A percentile compares a stretch with the other conserved stretches of the same genome.
Evolutionary conservation across 805 yeast species (phyloP).

Genomic region (Ogataea saltuana): DNA sequence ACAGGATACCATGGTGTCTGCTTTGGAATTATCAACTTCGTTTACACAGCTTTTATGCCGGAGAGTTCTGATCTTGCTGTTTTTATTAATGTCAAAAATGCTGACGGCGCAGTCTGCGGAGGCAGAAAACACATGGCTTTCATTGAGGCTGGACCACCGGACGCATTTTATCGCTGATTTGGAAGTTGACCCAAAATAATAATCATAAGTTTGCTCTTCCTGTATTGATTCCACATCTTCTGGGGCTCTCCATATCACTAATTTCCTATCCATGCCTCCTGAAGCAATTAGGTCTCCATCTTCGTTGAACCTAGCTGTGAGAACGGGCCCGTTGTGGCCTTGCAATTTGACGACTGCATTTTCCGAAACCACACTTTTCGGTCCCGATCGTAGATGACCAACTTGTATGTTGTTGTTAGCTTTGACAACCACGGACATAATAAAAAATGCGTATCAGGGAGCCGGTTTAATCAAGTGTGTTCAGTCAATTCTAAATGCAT

Average conservation of each 20-base stretch:
- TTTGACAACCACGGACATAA: neutral
- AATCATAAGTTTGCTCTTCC: slow-evolving; percentile 20
- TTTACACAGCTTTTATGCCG: slow-evolving; percentile 47
- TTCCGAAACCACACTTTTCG: no score
- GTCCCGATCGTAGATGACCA: no score
- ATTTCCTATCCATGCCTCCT: slow-evolving; percentile 58
- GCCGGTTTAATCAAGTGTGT: neutral
- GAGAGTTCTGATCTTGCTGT: slow-evolving; percentile 53
- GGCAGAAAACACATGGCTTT: slow-evolving; percentile 45
- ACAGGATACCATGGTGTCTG: slow-evolving; percentile 46
- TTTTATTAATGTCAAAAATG: slow-evolving; percentile 62
- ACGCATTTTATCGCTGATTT: slow-evolving; percentile 65
- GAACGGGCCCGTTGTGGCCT: slow-evolving; percentile 57
- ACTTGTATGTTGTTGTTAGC: no score
- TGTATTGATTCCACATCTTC: slow-evolving; percentile 8
- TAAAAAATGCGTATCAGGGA: neutral
- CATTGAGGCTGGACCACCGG: slow-evolving; percentile 50
- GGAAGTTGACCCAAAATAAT: slow-evolving; percentile 36
- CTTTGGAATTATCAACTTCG: slow-evolving; percentile 43
- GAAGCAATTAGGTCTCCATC: slow-evolving; percentile 58
- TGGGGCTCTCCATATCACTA: slow-evolving; percentile 37
- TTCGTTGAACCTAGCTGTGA: slow-evolving; percentile 51
- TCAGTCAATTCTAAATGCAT: neutral
- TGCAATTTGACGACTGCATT: slow-evolving; percentile 43
- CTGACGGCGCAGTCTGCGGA: slow-evolving; percentile 66